Evolutionary conservation across 768 basidiomycete genomes (phyloP), one percentile per base, ranked within the genome.

Genomic region (Leccinellum albellum): DNA sequence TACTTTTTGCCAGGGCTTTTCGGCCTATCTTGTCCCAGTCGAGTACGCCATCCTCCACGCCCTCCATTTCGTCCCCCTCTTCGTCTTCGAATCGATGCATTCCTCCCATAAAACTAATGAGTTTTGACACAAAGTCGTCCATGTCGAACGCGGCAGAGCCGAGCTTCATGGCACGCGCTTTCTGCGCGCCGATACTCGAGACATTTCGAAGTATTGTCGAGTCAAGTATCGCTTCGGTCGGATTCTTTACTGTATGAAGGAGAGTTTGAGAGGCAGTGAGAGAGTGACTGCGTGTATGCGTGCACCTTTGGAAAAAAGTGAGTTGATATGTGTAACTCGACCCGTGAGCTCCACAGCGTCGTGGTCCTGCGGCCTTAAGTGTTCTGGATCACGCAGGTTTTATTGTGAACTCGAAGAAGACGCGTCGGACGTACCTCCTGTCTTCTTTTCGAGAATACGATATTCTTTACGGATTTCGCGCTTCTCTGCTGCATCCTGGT

Each of bases 141-240:
- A 90, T 76, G 66, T 99, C 96, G 66, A 98, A 99, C 14, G 88
- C 85, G 54, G 91, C 89, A 0, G 84, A 83, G 53, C 91, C 92
- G 0, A 91, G 84, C 70, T 91, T 94, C 84, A 96, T 87, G 29
- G 86, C 86, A 29, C 91, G 89, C n/a, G 94, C 94, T 68, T 95
- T 88, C 63, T 87, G 86, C 2, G 91, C 87, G 45, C 88, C 85
- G 64, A 92, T 83, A 58, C 84, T 87, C 3, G 91, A 87, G 12
- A 88, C 85, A 67, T 85, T 82, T 2, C 89, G 73, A 26, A 98
- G 82, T 23, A 95, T 80, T 42, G 82, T 79, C 0, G 96, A 94
- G 71, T 98, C 97, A 12, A 98, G 81, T 0, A 91, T 87, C 4
- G 96, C 95, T 66, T 97, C 93, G 51, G 89, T 86, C 0, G 94